These are phyloP conservation scores for Dillenia suffruticosa DNA, from an alignment of 164 flowering plant genomes.

Conservation along the genomic window DNA sequence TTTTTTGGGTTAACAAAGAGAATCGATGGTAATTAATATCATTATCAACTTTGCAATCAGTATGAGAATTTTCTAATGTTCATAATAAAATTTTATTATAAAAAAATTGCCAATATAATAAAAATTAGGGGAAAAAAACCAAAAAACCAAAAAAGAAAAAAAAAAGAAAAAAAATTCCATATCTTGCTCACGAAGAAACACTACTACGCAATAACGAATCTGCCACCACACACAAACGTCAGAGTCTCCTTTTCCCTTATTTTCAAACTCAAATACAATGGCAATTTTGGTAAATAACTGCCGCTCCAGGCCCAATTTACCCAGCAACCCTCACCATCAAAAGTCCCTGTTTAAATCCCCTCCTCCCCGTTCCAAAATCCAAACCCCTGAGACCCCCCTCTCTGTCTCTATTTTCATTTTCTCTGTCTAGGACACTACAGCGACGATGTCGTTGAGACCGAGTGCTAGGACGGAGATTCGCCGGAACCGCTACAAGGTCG, in stretches of 20 bases:
- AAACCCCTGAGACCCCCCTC: slow-evolving; percentile 1
- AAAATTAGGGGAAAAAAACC: too few species aligned
- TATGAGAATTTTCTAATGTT: too few species aligned
- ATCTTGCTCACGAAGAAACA: too few species aligned
- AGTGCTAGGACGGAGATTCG: slow-evolving; percentile 54
- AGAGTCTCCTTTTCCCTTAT: slow-evolving; percentile 7
- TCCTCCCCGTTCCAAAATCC: slow-evolving; percentile 2
- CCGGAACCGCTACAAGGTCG: slow-evolving; percentile 58
- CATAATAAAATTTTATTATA: too few species aligned
- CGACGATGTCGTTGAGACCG: slow-evolving; percentile 50
- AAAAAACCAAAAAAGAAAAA: background rate
- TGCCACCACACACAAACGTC: too few species aligned
- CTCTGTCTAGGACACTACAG: background rate
- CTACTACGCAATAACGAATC: too few species aligned
- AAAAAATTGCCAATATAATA: too few species aligned
- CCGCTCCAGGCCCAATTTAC: slow-evolving; percentile 15
- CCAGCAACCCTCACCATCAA: background rate
- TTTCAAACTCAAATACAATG: slow-evolving; percentile 21
- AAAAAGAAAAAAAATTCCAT: background rate
- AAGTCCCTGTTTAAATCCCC: slow-evolving; percentile 1
- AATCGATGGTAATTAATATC: too few species aligned
- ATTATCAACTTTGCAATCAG: too few species aligned
- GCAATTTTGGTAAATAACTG: slow-evolving; percentile 11
- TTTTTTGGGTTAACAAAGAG: too few species aligned
- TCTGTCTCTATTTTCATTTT: background rate